These are phyloP conservation scores for Cadophora luteo-olivacea DNA, from an alignment of 2,329 filamentous ascomycete genomes.

Conservation along the genomic window DNA sequence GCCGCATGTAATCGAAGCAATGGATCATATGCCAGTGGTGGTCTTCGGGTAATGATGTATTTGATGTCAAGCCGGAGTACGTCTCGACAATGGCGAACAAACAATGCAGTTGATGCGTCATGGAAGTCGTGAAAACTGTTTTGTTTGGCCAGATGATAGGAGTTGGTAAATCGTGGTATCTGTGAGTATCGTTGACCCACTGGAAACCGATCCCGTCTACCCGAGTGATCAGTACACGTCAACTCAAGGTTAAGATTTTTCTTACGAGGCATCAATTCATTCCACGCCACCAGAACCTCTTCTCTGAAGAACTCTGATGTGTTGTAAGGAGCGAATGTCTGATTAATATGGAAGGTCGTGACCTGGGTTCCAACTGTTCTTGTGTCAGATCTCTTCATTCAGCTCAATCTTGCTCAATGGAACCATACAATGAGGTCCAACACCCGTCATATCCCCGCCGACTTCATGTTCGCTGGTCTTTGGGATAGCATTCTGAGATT, in stretches of 20 bases:
- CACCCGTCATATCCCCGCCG: constrained; percentile 48
- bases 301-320: constrained; percentile 49
- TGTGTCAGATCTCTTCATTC: constrained; percentile 17
- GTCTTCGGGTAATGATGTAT: constrained; percentile 27
- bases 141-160: constrained; percentile 43
- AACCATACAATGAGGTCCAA: constrained; percentile 46
- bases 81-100: constrained; percentile 30
- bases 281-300: constrained; percentile 48
- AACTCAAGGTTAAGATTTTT: neutral
- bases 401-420: no score
- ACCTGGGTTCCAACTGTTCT: constrained; percentile 46
- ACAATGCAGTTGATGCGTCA: constrained; percentile 33
- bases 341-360: constrained; percentile 48
- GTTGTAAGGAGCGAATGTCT: constrained; percentile 49
- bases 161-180: constrained; percentile 48
- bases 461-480: constrained; percentile 44
- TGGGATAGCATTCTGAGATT: constrained; percentile 33
- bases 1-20: constrained; percentile 35
- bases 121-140: constrained; percentile 34
- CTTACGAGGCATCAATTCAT: constrained; percentile 50
- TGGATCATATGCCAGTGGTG: constrained; percentile 33
- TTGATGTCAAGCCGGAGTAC: constrained; percentile 28
- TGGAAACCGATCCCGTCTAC: constrained; percentile 48
- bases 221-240: neutral
- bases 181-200: constrained; percentile 46